phyloP scores from a whole-genome alignment of 768 basidiomycete species.

The Lentinula boryana region DNA sequence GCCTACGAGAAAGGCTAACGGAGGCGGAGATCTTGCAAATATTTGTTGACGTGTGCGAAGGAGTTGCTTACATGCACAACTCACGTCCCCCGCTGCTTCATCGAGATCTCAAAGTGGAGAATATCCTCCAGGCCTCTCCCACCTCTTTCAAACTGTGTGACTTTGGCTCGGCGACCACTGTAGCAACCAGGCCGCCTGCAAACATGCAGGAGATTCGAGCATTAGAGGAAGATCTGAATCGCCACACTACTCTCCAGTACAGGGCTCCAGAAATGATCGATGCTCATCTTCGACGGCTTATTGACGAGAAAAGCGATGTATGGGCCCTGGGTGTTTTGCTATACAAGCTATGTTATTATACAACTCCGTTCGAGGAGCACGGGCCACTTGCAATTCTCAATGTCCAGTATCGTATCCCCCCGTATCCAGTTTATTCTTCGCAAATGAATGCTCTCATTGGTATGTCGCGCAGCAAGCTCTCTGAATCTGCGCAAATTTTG shows the following conservation, averaged over 20 bases:
- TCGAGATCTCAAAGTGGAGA: constrained; percentile 98
- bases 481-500: constrained; percentile 7
- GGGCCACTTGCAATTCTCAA: constrained; percentile 95
- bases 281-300: constrained; percentile 70
- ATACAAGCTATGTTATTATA: constrained; percentile 99
- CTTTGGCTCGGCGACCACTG: constrained; percentile 88
- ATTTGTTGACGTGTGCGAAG: constrained; percentile 96
- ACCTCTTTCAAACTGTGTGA: constrained; percentile 95
- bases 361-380: constrained; percentile 98
- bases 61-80: constrained; percentile 94
- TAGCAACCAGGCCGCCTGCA: constrained; percentile 63
- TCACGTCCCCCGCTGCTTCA: constrained; percentile 87
- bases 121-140: constrained; percentile 84
- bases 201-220: constrained; percentile 80
- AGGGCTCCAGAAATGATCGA: constrained; percentile 99
- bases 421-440: constrained; percentile 81
- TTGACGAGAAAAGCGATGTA: constrained; percentile 94
- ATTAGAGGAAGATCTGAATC: constrained; percentile 87
- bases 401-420: constrained; percentile 89
- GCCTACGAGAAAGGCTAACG: constrained; percentile 88
- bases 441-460: constrained; percentile 82
- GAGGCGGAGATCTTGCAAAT: constrained; percentile 97
- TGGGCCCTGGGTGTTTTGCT: constrained; percentile 97
- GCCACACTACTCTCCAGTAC: constrained; percentile 95
- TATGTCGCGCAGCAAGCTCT: constrained; percentile 26